Base-by-base conservation (phyloP, 345 rosid genomes). In the Draba incana region DNA sequence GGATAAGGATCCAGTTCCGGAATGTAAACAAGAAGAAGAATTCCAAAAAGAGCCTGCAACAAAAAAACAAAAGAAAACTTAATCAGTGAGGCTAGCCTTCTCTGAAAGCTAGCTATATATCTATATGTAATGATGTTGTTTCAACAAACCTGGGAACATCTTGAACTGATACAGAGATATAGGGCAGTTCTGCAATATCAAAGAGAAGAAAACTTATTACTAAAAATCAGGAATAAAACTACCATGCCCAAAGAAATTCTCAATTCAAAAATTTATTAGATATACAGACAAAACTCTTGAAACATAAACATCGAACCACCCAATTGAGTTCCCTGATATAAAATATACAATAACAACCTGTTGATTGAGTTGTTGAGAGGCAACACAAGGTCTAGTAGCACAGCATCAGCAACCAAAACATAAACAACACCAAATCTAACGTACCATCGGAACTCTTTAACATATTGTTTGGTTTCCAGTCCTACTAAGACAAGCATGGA, bases 321-420 rank as follows among this genome's bases (percentile, higher is more conserved):
- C 10, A 64, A 33, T 37, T 14, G 35, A 39, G 49, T 74, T 59
- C 12, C 11, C 43, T 60, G 51, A 64, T 47, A 20, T 64, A 46
- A 52, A 30, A 33, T 15, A 14, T 12, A 70, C 83, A 20, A 20
- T 1, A 20, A 20, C 35, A 64, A 88, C 94, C 90, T 78, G 47
- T 63, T 79, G 69, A 79, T 41, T 52, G 77, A 81, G 66, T 81
- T 83, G 62, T 65, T 86, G 70, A 85, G 74, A 23, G 85, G 75
- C 20, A 91, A 79, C 56, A 89, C 57, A 63, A 87, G 84, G 73
- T 87, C 90, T 67, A 94, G 85, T 70, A 91, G 79, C 66, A 87
- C 99, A 70, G 85, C 88, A 78, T 91, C 86, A 43, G 89, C 96
- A 16, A 89, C 91, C 81, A 94, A 79, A 75, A 86, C 88, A 78